Conservation (phyloP, 208 protist species). For the Leptomonas pyrrhocoris region DNA sequence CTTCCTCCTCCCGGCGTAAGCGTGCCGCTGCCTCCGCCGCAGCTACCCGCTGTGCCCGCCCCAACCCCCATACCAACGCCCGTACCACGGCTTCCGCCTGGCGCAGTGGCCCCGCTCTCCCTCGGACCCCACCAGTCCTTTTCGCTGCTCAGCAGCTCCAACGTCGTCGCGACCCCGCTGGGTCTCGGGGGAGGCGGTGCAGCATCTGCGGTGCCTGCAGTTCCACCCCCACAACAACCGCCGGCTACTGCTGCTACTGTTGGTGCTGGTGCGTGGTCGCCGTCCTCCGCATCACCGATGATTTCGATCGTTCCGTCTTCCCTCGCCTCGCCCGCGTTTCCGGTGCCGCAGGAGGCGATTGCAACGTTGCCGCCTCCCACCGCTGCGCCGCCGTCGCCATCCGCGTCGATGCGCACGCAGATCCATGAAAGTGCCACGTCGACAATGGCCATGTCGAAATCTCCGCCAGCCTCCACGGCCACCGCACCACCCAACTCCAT, state of each 20-base stretch:
- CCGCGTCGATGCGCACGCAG: too few species aligned
- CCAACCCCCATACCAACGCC: not conserved
- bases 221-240: not conserved
- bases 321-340: too few species aligned
- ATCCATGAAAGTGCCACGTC: not conserved
- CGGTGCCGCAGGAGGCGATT: too few species aligned
- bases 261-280: too few species aligned
- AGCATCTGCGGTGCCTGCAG: not conserved
- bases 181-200: not conserved
- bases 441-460: not conserved
- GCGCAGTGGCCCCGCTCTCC: not conserved
- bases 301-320: too few species aligned
- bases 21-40: conserved; percentile 4
- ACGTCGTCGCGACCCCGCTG: not conserved
- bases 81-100: not conserved
- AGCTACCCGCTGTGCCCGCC: not conserved
- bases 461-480: not conserved
- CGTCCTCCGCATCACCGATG: too few species aligned
- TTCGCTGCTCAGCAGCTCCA: conserved; percentile 12
- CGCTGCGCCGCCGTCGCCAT: too few species aligned
- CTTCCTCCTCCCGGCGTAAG: not conserved
- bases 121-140: conserved; percentile 9
- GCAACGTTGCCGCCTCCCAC: too few species aligned
- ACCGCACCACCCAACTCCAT: too few species aligned
- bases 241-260: not conserved